Evolutionary conservation across 2,329 filamentous ascomycete species (phyloP).

Genomic region (Verticillium longisporum): DNA sequence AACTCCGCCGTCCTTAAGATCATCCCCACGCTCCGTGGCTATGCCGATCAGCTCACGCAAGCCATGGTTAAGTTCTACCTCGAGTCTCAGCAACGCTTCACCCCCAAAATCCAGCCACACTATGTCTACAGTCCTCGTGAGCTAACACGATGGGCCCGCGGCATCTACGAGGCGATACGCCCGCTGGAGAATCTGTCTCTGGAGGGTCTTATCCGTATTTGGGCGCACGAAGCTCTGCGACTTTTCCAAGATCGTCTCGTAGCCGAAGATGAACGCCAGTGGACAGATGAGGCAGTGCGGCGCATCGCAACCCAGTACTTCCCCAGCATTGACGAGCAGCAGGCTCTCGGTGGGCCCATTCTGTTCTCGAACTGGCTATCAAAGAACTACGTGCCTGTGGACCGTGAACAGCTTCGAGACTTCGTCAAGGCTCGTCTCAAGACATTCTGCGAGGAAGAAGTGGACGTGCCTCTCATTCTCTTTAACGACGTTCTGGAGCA

Average conservation of each 20-base stretch:
- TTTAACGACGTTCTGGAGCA: slow-evolving; percentile 99
- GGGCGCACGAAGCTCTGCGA: slow-evolving; percentile 93
- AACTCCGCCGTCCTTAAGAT: slow-evolving; percentile 96
- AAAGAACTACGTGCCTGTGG: slow-evolving; percentile 96
- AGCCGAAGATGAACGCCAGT: slow-evolving; percentile 85
- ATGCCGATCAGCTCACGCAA: slow-evolving; percentile 87
- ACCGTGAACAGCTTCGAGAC: slow-evolving; percentile 88
- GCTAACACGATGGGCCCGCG: slow-evolving; percentile 93
- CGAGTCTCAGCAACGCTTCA: slow-evolving; percentile 91
- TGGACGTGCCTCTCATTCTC: slow-evolving; percentile 95
- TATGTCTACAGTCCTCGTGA: slow-evolving; percentile 99
- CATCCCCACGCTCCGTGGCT: slow-evolving; percentile 87
- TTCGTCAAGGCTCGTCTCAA: slow-evolving; percentile 95
- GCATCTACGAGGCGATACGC: slow-evolving; percentile 93
- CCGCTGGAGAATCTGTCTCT: slow-evolving; percentile 82
- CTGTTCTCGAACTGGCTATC: slow-evolving; percentile 99
- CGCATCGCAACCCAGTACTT: slow-evolving; percentile 87
- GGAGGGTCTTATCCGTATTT: slow-evolving; percentile 91
- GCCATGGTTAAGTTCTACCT: slow-evolving; percentile 97
- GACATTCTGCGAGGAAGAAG: slow-evolving; percentile 99
- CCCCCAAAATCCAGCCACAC: slow-evolving; percentile 92
- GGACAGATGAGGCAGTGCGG: slow-evolving; percentile 85
- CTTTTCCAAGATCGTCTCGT: slow-evolving; percentile 97
- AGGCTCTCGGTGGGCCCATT: slow-evolving; percentile 86
- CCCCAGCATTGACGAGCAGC: slow-evolving; percentile 86